Evolutionary conservation across 768 basidiomycete species (phyloP).

Genomic region (Asterophora parasitica): DNA sequence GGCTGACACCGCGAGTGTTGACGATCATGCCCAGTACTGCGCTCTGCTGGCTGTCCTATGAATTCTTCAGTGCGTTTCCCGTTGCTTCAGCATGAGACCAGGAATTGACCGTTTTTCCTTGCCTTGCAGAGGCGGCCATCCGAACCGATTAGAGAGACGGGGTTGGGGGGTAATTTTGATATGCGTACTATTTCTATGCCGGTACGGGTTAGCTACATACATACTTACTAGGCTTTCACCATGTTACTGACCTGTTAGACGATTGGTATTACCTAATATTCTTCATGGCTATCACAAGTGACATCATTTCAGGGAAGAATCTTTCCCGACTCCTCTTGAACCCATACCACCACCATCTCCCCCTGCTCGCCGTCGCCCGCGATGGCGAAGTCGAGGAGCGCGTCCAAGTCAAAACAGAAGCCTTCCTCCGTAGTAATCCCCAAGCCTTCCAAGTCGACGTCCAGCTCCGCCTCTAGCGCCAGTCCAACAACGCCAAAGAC

Average conservation of each 20-base stretch:
- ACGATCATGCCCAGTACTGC: conserved; percentile 98
- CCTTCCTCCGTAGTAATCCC: conserved; percentile 26
- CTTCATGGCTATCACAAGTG: conserved; percentile 5
- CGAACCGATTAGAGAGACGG: conserved; percentile 36
- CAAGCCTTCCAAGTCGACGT: conserved; percentile 20
- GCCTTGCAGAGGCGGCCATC: conserved; percentile 56
- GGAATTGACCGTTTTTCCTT: conserved; percentile 5
- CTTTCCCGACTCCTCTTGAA: conserved; percentile 7
- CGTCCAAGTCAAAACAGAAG: conserved; percentile 20
- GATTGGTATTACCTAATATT: conserved; percentile 14
- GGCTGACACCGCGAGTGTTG: conserved; percentile 85
- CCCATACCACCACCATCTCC: conserved; percentile 11
- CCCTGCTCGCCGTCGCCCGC: conserved; percentile 5
- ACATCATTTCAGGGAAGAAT: conserved; percentile 11
- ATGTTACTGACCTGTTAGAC: conserved; percentile 4
- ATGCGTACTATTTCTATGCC: neutral
- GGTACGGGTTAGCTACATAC: conserved; percentile 10
- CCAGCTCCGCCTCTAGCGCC: conserved; percentile 18
- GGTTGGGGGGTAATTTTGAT: conserved; percentile 6
- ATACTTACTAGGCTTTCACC: conserved; percentile 12
- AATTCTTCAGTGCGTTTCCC: conserved; percentile 87
- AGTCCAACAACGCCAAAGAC: conserved; percentile 38
- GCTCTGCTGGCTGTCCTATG: conserved; percentile 95
- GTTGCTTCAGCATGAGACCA: conserved; percentile 6
- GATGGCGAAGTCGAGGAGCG: conserved; percentile 24